Evolutionary conservation across 495 filamentous ascomycete species (phyloP), one percentile per base, ranked within the genome.

Genomic region (Xylaria sp.): DNA sequence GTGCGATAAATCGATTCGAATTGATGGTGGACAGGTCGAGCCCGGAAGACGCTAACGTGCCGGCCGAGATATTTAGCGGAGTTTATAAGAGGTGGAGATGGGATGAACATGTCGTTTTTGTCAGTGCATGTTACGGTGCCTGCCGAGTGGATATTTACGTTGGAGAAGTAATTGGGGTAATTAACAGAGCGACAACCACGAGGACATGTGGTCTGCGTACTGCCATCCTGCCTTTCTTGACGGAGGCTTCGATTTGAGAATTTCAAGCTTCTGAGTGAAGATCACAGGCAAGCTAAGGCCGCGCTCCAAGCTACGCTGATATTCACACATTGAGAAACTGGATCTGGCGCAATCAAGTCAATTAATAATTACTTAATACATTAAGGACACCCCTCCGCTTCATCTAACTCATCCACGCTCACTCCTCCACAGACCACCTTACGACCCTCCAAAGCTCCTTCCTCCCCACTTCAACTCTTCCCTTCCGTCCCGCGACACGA

Each of bases 351-450:
- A 37, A 66, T 53, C 15, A 21, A 41, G 19, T 46, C 43, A 50
- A 65, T 66, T 66, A 66, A 44, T 7, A 52, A 66, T 66, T 66
- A 66, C 31, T 41, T 37, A 66, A 5, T 37, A 66, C 62, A 43
- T 24, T 24, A 2, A 2, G 40, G 40, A 52, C 11, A 9, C 33
- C 44, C 31, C 12, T 50, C 46, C 21, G 40, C n/a, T n/a, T 66
- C 3, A 17, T 29, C 52, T 5, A 63, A 52, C 21, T 6, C 17
- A 31, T 33, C 24, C 15, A 46, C 65, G 14, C 9, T 31, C 40
- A 6, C 48, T 44, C 21, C 26, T 31, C 29, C 24, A 0, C 11
- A 4, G n/a, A 29, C 46, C 40, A 33, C 26, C 33, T 44, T 9
- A 58, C 12, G 12, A 31, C 52, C 52, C 7, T 17, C 24, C 24